Base-by-base conservation (phyloP, 2,329 filamentous ascomycete species). In the Malbranchea zuffiana region DNA sequence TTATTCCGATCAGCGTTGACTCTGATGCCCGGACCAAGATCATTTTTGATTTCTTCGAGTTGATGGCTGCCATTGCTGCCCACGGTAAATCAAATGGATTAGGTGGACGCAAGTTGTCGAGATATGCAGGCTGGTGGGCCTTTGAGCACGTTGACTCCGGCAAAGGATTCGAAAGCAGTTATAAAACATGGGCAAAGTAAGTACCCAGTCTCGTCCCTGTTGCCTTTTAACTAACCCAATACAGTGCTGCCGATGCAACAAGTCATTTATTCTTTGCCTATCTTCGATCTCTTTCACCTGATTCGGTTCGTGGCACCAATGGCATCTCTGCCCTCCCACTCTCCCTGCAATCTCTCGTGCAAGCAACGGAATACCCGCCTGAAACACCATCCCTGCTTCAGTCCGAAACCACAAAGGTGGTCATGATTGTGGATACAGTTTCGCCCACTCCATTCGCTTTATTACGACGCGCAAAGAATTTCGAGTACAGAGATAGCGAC, bases 261-360 rank as follows among this genome's bases (percentile, higher is more conserved):
- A 94, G 87, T 53, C 90, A 98, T 65, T 67, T 98, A 37, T 98
- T 98, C 69, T 98, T 98, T 56, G 90, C 90, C 39, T 98, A 96
- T 57, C 74, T 98, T 32, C 76, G 90, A 50, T 95, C 87, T 1
- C 66, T 94, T 31, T 78, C 85, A 1, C 88, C 90, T n/a, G 80
- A 88, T 44, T 74, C 70, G 10, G 56, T 71, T 21, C 72, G 78
- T 44, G 74, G 75, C 19, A 67, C 80, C 35, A 82, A 76, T 45
- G 82, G 82, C 31, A 93, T 96, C 43, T 82, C 87, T 0, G 74
- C 80, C 46, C 72, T 98, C 11, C 90, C 90, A 6, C 80, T 87
- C 55, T 94, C 90, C 8, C 71, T 98, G 12, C 86, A 95, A 62
- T 82, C 88, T 48, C 70, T 98, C 8, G 71, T 96, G 23, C 78